Evolutionary conservation across 2,329 filamentous ascomycete genomes (phyloP).

Genomic region (Pestalotiopsis sp.): DNA sequence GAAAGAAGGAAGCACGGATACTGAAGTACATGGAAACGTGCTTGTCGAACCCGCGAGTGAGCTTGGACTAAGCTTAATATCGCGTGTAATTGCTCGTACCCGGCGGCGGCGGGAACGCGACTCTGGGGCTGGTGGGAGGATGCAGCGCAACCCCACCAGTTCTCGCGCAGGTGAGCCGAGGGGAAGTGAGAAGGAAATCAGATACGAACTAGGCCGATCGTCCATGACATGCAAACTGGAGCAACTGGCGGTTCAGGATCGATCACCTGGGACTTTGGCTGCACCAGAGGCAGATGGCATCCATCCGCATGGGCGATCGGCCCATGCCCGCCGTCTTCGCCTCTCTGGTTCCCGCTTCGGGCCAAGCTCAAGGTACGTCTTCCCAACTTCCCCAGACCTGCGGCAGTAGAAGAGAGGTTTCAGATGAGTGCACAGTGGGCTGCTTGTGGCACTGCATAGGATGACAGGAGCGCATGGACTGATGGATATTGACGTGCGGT

Average conservation of each 20-base stretch:
- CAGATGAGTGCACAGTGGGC: constrained; percentile 32
- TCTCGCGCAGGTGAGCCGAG: constrained; percentile 17
- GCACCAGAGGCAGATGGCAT: constrained; percentile 29
- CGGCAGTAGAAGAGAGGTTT: constrained; percentile 29
- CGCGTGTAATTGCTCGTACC: constrained; percentile 19
- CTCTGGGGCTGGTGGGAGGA: constrained; percentile 15
- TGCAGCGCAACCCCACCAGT: constrained; percentile 32
- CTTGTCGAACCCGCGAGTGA: constrained; percentile 14
- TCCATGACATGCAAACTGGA: constrained; percentile 8
- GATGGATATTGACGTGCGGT: constrained; percentile 22
- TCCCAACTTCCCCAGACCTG: constrained; percentile 20
- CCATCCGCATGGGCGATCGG: constrained; percentile 23
- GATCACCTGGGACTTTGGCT: constrained; percentile 18
- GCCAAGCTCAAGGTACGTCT: constrained; percentile 17
- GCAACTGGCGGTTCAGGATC: not conserved
- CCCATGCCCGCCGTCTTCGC: constrained; percentile 23
- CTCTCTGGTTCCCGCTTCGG: constrained; percentile 21
- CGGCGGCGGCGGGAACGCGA: constrained; percentile 16
- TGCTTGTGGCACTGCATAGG: constrained; percentile 33
- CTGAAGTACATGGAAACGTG: constrained; percentile 14
- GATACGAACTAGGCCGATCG: not conserved
- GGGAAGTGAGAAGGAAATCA: not conserved
- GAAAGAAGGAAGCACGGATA: constrained; percentile 21
- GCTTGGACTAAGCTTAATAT: constrained; percentile 23
- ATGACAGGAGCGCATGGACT: constrained; percentile 31